These are phyloP conservation scores for Monosporozyma aerobia DNA, from an alignment of 805 yeast genomes.

Conservation along the genomic window DNA sequence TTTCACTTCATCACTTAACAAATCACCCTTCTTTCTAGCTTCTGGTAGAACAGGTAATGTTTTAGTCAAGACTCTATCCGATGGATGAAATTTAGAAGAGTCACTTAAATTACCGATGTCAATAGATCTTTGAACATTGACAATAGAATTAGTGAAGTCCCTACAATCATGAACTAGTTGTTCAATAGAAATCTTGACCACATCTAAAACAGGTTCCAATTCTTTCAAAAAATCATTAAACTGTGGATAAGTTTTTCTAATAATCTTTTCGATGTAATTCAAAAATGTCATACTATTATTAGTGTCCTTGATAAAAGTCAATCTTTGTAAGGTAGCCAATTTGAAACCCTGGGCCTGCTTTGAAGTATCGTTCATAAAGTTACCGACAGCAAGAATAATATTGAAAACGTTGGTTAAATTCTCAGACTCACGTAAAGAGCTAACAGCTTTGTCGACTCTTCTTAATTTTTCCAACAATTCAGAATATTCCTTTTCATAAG, in stretches of 20 bases:
- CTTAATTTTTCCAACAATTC: conserved; percentile 62
- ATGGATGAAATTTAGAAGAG: conserved; percentile 69
- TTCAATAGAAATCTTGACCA: conserved; percentile 72
- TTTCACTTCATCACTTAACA: conserved; percentile 54
- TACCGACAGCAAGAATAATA: conserved; percentile 84
- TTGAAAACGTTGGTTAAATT: conserved; percentile 67
- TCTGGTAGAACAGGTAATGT: conserved; percentile 61
- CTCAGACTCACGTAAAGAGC: conserved; percentile 53
- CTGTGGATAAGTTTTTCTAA: conserved; percentile 79
- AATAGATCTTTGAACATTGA: conserved; percentile 64
- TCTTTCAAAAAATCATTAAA: conserved; percentile 69
- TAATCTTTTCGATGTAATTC: conserved; percentile 83
- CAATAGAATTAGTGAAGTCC: conserved; percentile 49
- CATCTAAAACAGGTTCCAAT: conserved; percentile 43
- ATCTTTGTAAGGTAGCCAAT: conserved; percentile 77
- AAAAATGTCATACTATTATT: conserved; percentile 79
- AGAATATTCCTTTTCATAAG: conserved; percentile 69
- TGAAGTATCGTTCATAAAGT: conserved; percentile 88
- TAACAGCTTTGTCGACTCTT: conserved; percentile 63
- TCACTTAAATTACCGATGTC: conserved; percentile 82
- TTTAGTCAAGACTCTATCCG: conserved; percentile 56
- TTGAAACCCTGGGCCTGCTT: conserved; percentile 93
- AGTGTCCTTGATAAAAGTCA: conserved; percentile 85
- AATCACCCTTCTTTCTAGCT: conserved; percentile 61
- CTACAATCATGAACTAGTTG: conserved; percentile 67